phyloP scores from a whole-genome alignment of 2,329 filamentous ascomycete genomes.

The Ploettnerulaceae sp. region DNA sequence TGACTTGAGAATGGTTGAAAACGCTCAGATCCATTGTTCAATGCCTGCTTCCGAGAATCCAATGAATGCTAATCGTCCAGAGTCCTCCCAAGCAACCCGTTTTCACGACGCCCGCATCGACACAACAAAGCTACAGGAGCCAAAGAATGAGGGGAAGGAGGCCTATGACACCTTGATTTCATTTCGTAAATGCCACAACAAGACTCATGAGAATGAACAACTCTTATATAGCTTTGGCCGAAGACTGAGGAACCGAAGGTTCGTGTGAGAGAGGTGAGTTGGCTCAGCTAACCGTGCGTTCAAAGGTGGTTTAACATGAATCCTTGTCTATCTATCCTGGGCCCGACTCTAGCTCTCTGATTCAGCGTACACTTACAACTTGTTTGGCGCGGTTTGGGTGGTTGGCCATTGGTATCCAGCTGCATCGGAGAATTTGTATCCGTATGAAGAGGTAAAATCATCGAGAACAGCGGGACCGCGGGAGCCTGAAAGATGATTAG shows the following conservation, averaged over 20 bases:
- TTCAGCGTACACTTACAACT: slow-evolving; percentile 59
- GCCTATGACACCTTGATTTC: background rate
- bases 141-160: background rate
- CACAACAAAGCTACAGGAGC: slow-evolving; percentile 1
- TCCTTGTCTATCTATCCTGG: slow-evolving; percentile 6
- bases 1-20: background rate
- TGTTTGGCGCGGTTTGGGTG: slow-evolving; percentile 68
- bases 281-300: slow-evolving; percentile 2
- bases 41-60: background rate
- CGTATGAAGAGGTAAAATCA: slow-evolving; percentile 96
- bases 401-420: slow-evolving; percentile 94
- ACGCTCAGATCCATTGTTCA: slow-evolving; percentile 1
- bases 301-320: slow-evolving; percentile 10
- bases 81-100: slow-evolving; percentile 4
- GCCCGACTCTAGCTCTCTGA: slow-evolving; percentile 1
- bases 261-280: background rate
- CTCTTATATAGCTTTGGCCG: background rate
- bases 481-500: slow-evolving; percentile 58
- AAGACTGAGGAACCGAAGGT: background rate
- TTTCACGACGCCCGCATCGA: slow-evolving; percentile 11
- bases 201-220: background rate
- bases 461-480: slow-evolving; percentile 94
- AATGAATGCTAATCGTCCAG: slow-evolving; percentile 1
- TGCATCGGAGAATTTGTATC: slow-evolving; percentile 95
- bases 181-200: background rate